These are phyloP conservation scores for Trypanosoma congolense DNA, from an alignment of 208 protist genomes.

Conservation along the genomic window DNA sequence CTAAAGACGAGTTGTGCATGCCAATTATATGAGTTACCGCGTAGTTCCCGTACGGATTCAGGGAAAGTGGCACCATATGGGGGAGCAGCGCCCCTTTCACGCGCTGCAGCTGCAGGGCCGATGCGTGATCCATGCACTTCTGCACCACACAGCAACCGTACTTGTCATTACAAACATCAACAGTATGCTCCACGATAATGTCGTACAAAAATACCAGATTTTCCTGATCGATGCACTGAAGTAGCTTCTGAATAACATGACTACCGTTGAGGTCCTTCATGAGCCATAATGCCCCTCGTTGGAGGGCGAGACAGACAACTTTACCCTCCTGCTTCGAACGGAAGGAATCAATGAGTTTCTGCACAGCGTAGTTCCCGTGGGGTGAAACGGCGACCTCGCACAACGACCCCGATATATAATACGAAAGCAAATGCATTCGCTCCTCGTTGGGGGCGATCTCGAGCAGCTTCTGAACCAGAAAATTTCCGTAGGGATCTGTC, in stretches of 20 bases:
- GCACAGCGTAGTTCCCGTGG: conserved; percentile 95
- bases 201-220: conserved; percentile 34
- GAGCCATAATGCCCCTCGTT: conserved; percentile 50
- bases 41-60: conserved; percentile 96
- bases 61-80: conserved; percentile 64
- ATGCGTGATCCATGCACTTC: conserved; percentile 23
- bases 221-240: conserved; percentile 49
- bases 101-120: conserved; percentile 25
- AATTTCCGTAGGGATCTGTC: conserved; percentile 96
- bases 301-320: conserved; percentile 41
- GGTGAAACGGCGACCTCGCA: conserved; percentile 48
- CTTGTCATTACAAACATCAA: conserved; percentile 23
- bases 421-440: conserved; percentile 43
- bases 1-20: conserved; percentile 43
- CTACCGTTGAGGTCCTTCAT: conserved; percentile 95
- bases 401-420: conserved; percentile 46
- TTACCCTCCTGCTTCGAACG: conserved; percentile 66
- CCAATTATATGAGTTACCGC: conserved; percentile 93
- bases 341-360: conserved; percentile 93
- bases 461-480: conserved; percentile 93
- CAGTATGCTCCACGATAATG: conserved; percentile 12
- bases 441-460: conserved; percentile 48
- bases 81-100: conserved; percentile 41
- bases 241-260: conserved; percentile 92
- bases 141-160: conserved; percentile 34